phyloP scores from a whole-genome alignment of 176 grass and related monocot genomes.

The Oryza longistaminata region DNA sequence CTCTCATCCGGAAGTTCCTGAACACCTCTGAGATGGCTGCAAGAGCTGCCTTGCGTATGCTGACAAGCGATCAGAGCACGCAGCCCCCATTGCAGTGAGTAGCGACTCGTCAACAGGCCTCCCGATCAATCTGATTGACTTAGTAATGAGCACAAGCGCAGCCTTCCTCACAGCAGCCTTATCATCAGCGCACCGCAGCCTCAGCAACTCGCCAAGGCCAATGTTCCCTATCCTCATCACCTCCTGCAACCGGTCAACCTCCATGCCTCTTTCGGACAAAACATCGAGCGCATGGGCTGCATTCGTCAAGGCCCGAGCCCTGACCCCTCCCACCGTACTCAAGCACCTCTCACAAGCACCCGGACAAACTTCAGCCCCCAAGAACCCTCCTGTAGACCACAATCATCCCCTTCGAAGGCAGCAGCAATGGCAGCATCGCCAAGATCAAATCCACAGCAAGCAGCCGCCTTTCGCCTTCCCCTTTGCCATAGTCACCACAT shows the following conservation, averaged over 20 bases:
- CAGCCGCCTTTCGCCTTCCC: slow-evolving; percentile 70
- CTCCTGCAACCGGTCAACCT: slow-evolving; percentile 40
- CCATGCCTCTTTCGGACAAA: slow-evolving; percentile 53
- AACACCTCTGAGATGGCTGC: slow-evolving; percentile 89
- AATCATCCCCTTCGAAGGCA: slow-evolving; percentile 27
- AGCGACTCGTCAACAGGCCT: slow-evolving; percentile 63
- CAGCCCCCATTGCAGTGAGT: slow-evolving; percentile 61
- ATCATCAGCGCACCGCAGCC: slow-evolving; percentile 69
- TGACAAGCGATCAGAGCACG: slow-evolving; percentile 92
- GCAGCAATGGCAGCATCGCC: slow-evolving; percentile 46
- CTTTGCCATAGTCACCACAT: slow-evolving; percentile 60
- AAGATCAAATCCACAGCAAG: slow-evolving; percentile 81
- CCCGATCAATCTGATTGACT: slow-evolving; percentile 65
- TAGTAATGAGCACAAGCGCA: slow-evolving; percentile 71
- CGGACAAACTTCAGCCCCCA: slow-evolving; percentile 62
- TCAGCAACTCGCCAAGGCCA: slow-evolving; percentile 65
- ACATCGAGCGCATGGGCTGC: slow-evolving; percentile 62
- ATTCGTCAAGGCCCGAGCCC: slow-evolving; percentile 77
- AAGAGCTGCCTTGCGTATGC: slow-evolving; percentile 89
- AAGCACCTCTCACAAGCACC: slow-evolving; percentile 69
- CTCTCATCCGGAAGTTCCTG: slow-evolving; percentile 67
- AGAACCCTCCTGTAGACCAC: slow-evolving; percentile 33
- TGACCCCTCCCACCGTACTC: slow-evolving; percentile 54
- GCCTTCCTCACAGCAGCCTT: slow-evolving; percentile 95
- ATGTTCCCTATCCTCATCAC: slow-evolving; percentile 49